These are phyloP conservation scores for Trematosphaeria pertusa DNA, from an alignment of 2,329 filamentous ascomycete genomes.

Conservation along the genomic window DNA sequence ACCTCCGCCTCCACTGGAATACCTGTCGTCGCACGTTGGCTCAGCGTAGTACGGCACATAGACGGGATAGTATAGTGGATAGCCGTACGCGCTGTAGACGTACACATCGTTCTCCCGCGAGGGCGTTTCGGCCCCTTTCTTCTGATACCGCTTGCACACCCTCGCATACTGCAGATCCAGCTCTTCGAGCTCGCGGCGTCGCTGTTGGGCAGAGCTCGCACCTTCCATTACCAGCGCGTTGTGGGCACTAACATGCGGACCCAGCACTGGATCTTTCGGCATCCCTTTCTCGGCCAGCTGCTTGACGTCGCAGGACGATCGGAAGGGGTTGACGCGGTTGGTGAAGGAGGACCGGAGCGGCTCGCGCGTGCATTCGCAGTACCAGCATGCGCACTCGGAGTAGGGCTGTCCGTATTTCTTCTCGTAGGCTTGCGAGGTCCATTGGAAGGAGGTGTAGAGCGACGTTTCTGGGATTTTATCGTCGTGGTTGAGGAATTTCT, in stretches of 20 bases:
- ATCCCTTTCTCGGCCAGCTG: constrained; percentile 14
- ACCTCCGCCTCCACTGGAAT: constrained; percentile 50
- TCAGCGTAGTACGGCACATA: constrained; percentile 58
- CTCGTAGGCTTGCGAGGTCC: constrained; percentile 75
- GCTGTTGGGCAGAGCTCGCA: constrained; percentile 24
- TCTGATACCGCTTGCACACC: constrained; percentile 41
- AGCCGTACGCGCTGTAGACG: constrained; percentile 51
- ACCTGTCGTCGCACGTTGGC: constrained; percentile 48
- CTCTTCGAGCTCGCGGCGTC: constrained; percentile 42
- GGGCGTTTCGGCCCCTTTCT: constrained; percentile 45
- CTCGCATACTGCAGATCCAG: constrained; percentile 64
- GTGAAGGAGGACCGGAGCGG: constrained; percentile 53
- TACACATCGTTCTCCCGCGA: constrained; percentile 33
- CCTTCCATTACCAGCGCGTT: constrained; percentile 63
- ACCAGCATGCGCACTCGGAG: constrained; percentile 82
- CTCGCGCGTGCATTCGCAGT: constrained; percentile 75
- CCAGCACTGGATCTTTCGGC: constrained; percentile 60
- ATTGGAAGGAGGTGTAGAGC: constrained; percentile 71
- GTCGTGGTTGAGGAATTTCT: constrained; percentile 77
- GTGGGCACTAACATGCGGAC: constrained; percentile 76
- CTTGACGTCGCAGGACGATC: constrained; percentile 29
- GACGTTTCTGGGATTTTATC: constrained; percentile 78
- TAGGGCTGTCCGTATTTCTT: constrained; percentile 71
- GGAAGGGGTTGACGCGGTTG: constrained; percentile 48
- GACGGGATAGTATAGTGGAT: constrained; percentile 52